Evolutionary conservation across 495 filamentous ascomycete species (phyloP).

Genomic region (Aspergillus wentii): DNA sequence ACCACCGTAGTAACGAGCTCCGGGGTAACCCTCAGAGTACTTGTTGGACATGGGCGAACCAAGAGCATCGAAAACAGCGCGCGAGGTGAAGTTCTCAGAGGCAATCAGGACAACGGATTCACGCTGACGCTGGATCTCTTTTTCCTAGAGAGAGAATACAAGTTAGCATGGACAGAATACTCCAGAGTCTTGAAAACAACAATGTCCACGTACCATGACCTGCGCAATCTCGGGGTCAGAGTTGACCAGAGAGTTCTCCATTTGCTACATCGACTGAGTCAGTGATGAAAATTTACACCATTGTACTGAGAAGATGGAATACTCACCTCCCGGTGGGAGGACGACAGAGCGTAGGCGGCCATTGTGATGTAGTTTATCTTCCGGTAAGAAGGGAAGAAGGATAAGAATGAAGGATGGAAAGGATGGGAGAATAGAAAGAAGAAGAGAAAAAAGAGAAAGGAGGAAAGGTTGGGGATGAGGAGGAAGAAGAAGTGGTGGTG

Average conservation of each 20-base stretch:
- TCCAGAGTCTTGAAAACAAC: slow-evolving; percentile 4
- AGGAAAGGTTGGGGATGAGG: slow-evolving; percentile 11
- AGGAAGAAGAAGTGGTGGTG: slow-evolving; percentile 15
- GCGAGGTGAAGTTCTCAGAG: slow-evolving; percentile 98
- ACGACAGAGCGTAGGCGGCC: slow-evolving; percentile 76
- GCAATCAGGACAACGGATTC: slow-evolving; percentile 99
- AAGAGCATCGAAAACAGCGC: slow-evolving; percentile 91
- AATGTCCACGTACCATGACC: slow-evolving; percentile 84
- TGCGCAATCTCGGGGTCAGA: slow-evolving; percentile 86
- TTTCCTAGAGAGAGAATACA: slow-evolving; percentile 57
- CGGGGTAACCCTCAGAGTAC: slow-evolving; percentile 98
- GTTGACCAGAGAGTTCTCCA: slow-evolving; percentile 80
- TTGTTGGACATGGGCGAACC: slow-evolving; percentile 99
- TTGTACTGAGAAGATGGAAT: slow-evolving; percentile 5
- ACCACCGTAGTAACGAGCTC: slow-evolving; percentile 97
- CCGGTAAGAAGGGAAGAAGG: slow-evolving; percentile 4
- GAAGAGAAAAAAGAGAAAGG: slow-evolving; percentile 9
- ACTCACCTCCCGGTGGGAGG: slow-evolving; percentile 84
- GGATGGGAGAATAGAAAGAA: background rate
- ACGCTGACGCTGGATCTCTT: slow-evolving; percentile 94
- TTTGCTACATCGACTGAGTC: slow-evolving; percentile 65
- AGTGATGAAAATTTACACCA: slow-evolving; percentile 24
- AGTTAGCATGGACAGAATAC: slow-evolving; percentile 1
- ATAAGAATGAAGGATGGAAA: slow-evolving; percentile 7
- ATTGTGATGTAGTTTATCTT: slow-evolving; percentile 33